Percentiles rank a stretch among this genome's conserved stretches.
These are phyloP conservation scores for Spizellomyces punctatus DNA, from an alignment of 192 early-diverging fungal genomes.

Conservation along the genomic window DNA sequence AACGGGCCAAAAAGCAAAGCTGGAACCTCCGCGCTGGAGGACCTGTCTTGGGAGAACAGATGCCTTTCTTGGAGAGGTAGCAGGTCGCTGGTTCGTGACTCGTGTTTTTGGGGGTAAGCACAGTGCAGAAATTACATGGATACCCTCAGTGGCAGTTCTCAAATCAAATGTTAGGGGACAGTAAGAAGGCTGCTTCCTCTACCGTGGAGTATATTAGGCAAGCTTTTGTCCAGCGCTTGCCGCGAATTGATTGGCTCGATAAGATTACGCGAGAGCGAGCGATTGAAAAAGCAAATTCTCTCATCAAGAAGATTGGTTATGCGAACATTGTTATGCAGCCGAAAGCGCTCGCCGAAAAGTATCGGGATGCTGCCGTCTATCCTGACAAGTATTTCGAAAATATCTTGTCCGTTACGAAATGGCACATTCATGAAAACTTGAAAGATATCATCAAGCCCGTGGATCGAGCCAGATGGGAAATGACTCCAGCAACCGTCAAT, in stretches of 20 bases:
- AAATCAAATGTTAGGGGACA: slow-evolving; percentile 6
- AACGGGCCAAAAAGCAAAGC: slow-evolving; percentile 11
- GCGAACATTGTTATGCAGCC: slow-evolving; percentile 35
- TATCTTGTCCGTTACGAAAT: not conserved
- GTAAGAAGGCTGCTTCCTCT: slow-evolving; percentile 19
- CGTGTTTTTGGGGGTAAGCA: slow-evolving; percentile 15
- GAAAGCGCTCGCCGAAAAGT: slow-evolving; percentile 20
- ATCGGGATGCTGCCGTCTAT: slow-evolving; percentile 1
- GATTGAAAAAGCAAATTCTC: slow-evolving; percentile 35
- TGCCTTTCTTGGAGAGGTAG: slow-evolving; percentile 29
- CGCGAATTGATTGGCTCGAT: slow-evolving; percentile 40
- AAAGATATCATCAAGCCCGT: slow-evolving; percentile 22
- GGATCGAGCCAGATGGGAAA: slow-evolving; percentile 31
- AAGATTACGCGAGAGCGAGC: slow-evolving; percentile 25
- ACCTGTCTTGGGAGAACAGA: slow-evolving; percentile 28
- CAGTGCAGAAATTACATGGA: not conserved
- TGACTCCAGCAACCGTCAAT: slow-evolving; percentile 37
- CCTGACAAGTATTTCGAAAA: slow-evolving; percentile 27
- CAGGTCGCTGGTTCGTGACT: slow-evolving; percentile 35
- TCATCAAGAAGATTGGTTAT: slow-evolving; percentile 37
- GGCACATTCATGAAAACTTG: slow-evolving; percentile 11
- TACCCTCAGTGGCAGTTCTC: not conserved
- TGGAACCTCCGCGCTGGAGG: slow-evolving; percentile 34
- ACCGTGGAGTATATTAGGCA: slow-evolving; percentile 22
- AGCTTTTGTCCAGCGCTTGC: slow-evolving; percentile 29